These are phyloP conservation scores for Lactarius evosmus DNA, from an alignment of 768 basidiomycete genomes.

Conservation along the genomic window DNA sequence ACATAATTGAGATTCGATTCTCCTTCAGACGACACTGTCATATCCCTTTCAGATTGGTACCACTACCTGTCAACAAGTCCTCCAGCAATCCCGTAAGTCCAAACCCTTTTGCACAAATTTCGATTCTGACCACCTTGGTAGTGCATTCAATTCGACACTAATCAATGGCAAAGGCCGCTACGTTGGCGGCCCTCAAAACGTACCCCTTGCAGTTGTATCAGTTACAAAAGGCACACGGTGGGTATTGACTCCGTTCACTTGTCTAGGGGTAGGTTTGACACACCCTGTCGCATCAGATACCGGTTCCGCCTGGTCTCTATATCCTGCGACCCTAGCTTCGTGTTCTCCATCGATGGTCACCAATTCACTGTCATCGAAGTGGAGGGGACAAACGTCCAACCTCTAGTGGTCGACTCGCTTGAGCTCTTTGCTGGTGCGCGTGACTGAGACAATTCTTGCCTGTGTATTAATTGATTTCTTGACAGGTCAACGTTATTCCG, in stretches of 20 bases:
- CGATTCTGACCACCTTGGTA: slow-evolving; percentile 1
- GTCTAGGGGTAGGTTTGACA: background rate
- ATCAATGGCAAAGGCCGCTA: slow-evolving; percentile 52
- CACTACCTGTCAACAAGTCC: slow-evolving; percentile 25
- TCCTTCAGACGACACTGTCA: slow-evolving; percentile 43
- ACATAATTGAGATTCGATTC: background rate
- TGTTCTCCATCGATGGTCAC: slow-evolving; percentile 41
- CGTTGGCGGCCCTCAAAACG: slow-evolving; percentile 21
- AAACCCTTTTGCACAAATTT: background rate
- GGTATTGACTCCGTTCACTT: background rate
- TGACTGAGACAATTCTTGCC: background rate
- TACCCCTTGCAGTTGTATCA: slow-evolving; percentile 24
- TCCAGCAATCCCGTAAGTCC: slow-evolving; percentile 1
- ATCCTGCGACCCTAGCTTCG: slow-evolving; percentile 37
- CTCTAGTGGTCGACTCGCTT: slow-evolving; percentile 40
- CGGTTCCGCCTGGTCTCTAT: slow-evolving; percentile 29
- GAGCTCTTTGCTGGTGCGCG: slow-evolving; percentile 42
- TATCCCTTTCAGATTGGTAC: slow-evolving; percentile 46
- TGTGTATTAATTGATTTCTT: background rate
- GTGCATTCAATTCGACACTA: slow-evolving; percentile 37
- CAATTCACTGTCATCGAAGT: slow-evolving; percentile 43
- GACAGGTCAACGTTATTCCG: slow-evolving; percentile 32
- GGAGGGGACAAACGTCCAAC: slow-evolving; percentile 38
- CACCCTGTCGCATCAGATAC: slow-evolving; percentile 17
- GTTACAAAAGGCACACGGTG: slow-evolving; percentile 23